phyloP scores from a whole-genome alignment of 2,329 filamentous ascomycete species.

The Colletotrichum eremochloae region DNA sequence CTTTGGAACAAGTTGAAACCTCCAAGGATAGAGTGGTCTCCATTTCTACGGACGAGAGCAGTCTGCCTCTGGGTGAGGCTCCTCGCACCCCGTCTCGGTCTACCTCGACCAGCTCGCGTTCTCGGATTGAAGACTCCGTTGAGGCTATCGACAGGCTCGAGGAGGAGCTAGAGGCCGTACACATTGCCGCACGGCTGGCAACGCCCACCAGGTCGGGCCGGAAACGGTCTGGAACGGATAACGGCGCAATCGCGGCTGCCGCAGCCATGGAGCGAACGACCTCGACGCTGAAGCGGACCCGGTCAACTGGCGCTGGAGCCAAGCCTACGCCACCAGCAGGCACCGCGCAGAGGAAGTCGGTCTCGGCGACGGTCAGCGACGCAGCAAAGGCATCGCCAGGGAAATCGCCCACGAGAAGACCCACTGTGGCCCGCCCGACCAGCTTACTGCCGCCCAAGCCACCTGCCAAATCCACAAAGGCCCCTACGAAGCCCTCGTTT shows the following conservation, averaged over 20 bases:
- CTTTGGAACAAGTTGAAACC: neutral
- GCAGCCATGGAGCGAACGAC: neutral
- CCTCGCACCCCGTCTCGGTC: slow-evolving; percentile 35
- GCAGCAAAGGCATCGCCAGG: slow-evolving; percentile 44
- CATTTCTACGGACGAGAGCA: slow-evolving; percentile 28
- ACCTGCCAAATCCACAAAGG: slow-evolving; percentile 65
- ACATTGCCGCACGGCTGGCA: slow-evolving; percentile 54
- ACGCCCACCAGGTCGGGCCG: slow-evolving; percentile 46
- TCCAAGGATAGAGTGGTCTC: slow-evolving; percentile 29
- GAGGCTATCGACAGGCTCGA: slow-evolving; percentile 73
- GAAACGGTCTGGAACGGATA: neutral
- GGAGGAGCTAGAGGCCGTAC: slow-evolving; percentile 70
- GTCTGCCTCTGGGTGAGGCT: neutral
- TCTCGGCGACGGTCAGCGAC: slow-evolving; percentile 51
- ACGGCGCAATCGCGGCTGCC: neutral
- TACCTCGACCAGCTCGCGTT: slow-evolving; percentile 46
- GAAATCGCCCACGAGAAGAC: slow-evolving; percentile 44
- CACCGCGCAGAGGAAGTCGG: slow-evolving; percentile 57
- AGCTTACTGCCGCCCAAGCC: slow-evolving; percentile 62
- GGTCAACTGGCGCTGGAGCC: slow-evolving; percentile 57
- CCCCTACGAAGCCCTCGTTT: slow-evolving; percentile 67
- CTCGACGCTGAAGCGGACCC: slow-evolving; percentile 44
- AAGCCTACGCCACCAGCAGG: slow-evolving; percentile 54
- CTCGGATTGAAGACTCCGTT: slow-evolving; percentile 74
- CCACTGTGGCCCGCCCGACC: slow-evolving; percentile 52